Conservation (phyloP, 2,329 filamentous ascomycete genomes). For the Colletotrichum australisinense region DNA sequence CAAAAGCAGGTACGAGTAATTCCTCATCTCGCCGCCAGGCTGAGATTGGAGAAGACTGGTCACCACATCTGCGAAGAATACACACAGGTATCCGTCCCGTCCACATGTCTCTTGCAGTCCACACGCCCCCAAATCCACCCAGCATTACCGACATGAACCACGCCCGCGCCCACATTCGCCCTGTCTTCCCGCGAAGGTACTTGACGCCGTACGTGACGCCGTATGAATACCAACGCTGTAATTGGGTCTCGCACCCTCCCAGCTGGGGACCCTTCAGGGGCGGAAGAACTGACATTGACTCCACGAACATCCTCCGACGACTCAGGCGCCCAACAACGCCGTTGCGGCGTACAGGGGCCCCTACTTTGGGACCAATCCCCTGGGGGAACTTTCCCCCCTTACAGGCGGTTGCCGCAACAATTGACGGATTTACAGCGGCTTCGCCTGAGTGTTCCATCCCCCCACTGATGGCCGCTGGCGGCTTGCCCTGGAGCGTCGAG, state of each 20-base stretch:
- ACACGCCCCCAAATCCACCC: constrained; percentile 10
- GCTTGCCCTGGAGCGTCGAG: neutral
- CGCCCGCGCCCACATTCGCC: constrained; percentile 2
- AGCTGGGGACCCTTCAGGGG: neutral
- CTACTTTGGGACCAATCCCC: constrained; percentile 16
- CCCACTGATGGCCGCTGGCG: neutral
- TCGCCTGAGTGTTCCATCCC: neutral
- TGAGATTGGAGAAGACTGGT: neutral
- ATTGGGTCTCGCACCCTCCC: neutral
- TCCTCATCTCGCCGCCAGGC: neutral
- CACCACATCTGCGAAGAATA: neutral
- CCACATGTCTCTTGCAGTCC: neutral
- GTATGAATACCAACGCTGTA: constrained; percentile 17
- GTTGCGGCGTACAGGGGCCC: constrained; percentile 23
- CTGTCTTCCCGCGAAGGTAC: constrained; percentile 10
- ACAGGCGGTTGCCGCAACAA: constrained; percentile 32
- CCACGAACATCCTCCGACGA: neutral
- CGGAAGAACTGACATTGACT: neutral
- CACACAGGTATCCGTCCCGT: neutral
- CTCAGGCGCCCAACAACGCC: constrained; percentile 9
- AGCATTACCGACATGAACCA: constrained; percentile 33
- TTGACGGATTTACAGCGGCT: constrained; percentile 2
- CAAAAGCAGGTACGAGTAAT: constrained; percentile 12
- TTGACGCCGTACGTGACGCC: neutral
- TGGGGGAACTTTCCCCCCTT: constrained; percentile 17